Conservation (phyloP, 1,284 basidiomycete species). For the Ganoderma lingzhi region DNA sequence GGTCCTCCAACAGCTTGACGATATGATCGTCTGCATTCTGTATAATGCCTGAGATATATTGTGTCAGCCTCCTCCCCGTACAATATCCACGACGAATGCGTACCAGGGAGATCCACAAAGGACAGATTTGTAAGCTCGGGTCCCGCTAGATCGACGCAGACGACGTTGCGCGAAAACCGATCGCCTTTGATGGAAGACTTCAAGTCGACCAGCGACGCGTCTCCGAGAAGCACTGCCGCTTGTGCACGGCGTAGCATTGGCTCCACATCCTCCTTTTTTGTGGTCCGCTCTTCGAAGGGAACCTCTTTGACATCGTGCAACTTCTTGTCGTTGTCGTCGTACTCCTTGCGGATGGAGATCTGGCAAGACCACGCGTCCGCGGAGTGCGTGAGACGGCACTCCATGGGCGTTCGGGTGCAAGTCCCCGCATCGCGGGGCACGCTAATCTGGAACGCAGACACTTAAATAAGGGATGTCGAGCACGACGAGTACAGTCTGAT, state of each 20-base stretch:
- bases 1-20: conserved; percentile 53
- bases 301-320: conserved; percentile 42
- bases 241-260: conserved; percentile 53
- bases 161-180: conserved; percentile 51
- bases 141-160: conserved; percentile 54
- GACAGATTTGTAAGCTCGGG: conserved; percentile 52
- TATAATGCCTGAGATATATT: conserved; percentile 56
- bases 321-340: conserved; percentile 21
- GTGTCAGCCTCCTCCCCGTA: not conserved
- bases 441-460: conserved; percentile 31
- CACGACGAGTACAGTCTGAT: not conserved
- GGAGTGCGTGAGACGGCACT: conserved; percentile 35
- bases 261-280: conserved; percentile 48
- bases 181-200: not conserved
- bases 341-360: conserved; percentile 43
- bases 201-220: not conserved
- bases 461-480: conserved; percentile 13
- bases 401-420: conserved; percentile 42
- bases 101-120: conserved; percentile 56
- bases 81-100: not conserved
- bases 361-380: conserved; percentile 42
- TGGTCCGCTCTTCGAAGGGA: conserved; percentile 47
- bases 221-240: conserved; percentile 44
- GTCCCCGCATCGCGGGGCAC: conserved; percentile 34
- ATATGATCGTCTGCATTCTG: conserved; percentile 54